Percentiles rank a stretch among this genome's conserved stretches.
phyloP scores from a whole-genome alignment of 495 filamentous ascomycete genomes.

The Friedmanniomyces endolithicus region DNA sequence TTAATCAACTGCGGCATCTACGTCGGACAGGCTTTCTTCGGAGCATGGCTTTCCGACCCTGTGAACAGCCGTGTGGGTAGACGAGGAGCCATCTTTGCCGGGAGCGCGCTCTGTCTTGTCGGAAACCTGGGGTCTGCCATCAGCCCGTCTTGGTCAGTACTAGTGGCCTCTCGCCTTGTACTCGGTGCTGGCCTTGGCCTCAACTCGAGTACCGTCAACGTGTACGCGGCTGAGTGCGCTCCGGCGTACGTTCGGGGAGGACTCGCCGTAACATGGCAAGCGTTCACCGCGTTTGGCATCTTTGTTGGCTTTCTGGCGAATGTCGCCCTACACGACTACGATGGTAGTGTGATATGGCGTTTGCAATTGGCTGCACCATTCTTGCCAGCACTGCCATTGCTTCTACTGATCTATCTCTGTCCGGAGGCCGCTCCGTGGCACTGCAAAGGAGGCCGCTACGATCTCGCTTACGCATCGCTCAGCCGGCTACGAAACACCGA shows the following conservation, averaged over 20 bases:
- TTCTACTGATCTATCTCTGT: slow-evolving; percentile 22
- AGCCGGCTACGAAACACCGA: slow-evolving; percentile 14
- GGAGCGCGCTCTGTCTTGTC: slow-evolving; percentile 9
- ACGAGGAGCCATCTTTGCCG: slow-evolving; percentile 12
- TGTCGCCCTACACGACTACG: slow-evolving; percentile 10
- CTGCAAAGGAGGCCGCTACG: slow-evolving; percentile 7
- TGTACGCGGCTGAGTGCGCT: slow-evolving; percentile 65
- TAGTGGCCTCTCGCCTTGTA: slow-evolving; percentile 44
- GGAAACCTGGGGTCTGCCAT: slow-evolving; percentile 24
- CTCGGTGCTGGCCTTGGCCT: slow-evolving; percentile 25
- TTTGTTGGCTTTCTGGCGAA: slow-evolving; percentile 21
- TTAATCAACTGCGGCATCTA: slow-evolving; percentile 16
- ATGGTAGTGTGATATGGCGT: slow-evolving; percentile 17
- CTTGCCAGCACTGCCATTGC: slow-evolving; percentile 18
- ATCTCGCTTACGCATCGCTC: slow-evolving; percentile 11
- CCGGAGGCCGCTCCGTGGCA: slow-evolving; percentile 15
- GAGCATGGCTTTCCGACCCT: slow-evolving; percentile 13
- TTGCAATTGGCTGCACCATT: slow-evolving; percentile 19
- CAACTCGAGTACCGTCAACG: slow-evolving; percentile 41
- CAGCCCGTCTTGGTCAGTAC: slow-evolving; percentile 45
- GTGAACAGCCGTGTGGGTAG: slow-evolving; percentile 10
- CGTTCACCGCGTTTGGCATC: slow-evolving; percentile 19
- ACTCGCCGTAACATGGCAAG: slow-evolving; percentile 64
- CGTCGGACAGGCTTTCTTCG: slow-evolving; percentile 8
- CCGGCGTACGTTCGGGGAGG: slow-evolving; percentile 64